These are phyloP conservation scores for Aspergillus calidoustus DNA, from an alignment of 2,329 filamentous ascomycete genomes.

Conservation along the genomic window DNA sequence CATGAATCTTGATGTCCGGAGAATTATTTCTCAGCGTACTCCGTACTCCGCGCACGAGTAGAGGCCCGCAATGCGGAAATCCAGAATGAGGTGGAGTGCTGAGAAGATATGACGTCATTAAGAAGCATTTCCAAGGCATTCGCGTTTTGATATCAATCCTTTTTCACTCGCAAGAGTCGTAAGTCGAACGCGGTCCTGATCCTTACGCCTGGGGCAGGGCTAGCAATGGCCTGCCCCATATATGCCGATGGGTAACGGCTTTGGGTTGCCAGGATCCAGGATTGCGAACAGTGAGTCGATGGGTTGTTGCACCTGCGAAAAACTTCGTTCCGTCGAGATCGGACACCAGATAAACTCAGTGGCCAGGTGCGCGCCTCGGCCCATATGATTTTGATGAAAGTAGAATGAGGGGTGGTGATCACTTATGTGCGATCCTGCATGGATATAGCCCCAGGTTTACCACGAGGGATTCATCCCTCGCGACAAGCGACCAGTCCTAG, in stretches of 20 bases:
- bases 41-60: not conserved
- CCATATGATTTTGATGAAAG: not conserved
- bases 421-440: not conserved
- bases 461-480: not conserved
- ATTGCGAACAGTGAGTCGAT: not conserved
- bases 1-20: not conserved
- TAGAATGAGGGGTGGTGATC: slow-evolving; percentile 1
- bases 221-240: not conserved
- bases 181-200: not conserved
- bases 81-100: not conserved
- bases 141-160: not conserved
- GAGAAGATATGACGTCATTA: slow-evolving; percentile 3
- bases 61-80: not conserved
- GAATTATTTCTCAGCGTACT: not conserved
- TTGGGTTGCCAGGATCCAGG: not conserved
- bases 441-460: not conserved
- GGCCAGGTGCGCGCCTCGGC: not conserved
- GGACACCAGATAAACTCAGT: not conserved
- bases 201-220: not conserved
- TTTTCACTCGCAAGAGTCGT: no score
- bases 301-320: slow-evolving; percentile 4
- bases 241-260: slow-evolving; percentile 1
- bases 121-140: slow-evolving; percentile 2
- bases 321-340: slow-evolving; percentile 1
- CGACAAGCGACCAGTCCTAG: not conserved